Evolutionary conservation across 73 alveolate genomes (phyloP).

Genomic region (Diophrys sp.): DNA sequence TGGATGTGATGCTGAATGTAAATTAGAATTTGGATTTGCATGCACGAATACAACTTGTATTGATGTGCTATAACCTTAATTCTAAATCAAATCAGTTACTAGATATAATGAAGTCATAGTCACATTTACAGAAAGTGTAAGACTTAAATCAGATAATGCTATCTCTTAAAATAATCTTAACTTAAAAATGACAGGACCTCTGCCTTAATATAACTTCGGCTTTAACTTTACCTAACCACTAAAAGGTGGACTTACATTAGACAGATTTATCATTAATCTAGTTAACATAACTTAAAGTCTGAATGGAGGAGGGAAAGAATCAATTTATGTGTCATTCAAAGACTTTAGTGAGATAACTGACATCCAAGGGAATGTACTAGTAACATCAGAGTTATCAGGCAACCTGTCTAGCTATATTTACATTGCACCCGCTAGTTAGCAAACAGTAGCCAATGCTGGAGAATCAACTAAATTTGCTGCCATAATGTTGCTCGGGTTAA

Average conservation of each 20-base stretch:
- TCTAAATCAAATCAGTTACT: neutral
- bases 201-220: neutral
- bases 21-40: neutral
- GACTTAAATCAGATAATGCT: neutral
- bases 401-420: neutral
- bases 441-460: neutral
- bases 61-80: neutral
- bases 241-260: neutral
- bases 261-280: no score
- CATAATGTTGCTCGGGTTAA: neutral
- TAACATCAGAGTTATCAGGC: neutral
- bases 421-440: neutral
- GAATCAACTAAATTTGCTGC: neutral
- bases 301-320: neutral
- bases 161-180: neutral
- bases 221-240: neutral
- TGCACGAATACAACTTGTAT: neutral
- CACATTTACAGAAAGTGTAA: neutral
- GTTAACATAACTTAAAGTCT: neutral
- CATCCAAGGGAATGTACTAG: neutral
- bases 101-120: neutral
- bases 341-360: neutral
- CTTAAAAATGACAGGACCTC: neutral
- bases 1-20: neutral
- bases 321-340: neutral